These are phyloP conservation scores for Saccharomycopsis crataegensis DNA, from an alignment of 1,139 yeast species.

Conservation along the genomic window DNA sequence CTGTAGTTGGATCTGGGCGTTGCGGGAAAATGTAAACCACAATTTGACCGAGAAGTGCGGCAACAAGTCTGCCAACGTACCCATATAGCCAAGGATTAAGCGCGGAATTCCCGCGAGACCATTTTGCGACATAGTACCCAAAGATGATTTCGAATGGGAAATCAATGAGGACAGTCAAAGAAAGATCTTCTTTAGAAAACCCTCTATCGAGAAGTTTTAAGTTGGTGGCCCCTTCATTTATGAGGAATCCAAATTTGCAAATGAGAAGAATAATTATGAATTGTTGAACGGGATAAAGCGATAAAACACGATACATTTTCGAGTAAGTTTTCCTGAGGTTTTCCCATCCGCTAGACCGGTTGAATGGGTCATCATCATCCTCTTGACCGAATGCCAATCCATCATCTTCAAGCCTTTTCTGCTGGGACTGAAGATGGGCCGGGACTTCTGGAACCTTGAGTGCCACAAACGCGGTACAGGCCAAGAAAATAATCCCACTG, in stretches of 20 bases:
- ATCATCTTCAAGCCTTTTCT: constrained; percentile 25
- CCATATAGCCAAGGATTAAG: constrained; percentile 88
- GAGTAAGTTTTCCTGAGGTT: constrained; percentile 48
- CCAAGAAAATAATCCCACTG: constrained; percentile 69
- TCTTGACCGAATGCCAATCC: constrained; percentile 27
- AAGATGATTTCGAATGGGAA: constrained; percentile 94
- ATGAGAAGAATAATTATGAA: constrained; percentile 68
- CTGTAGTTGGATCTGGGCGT: constrained; percentile 35
- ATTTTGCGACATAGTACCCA: constrained; percentile 92
- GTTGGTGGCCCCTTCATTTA: constrained; percentile 93
- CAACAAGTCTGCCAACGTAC: constrained; percentile 71
- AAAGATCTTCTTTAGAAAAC: constrained; percentile 84
- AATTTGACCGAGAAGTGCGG: constrained; percentile 71
- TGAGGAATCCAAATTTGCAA: constrained; percentile 89
- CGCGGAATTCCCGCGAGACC: constrained; percentile 74
- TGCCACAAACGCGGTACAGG: constrained; percentile 56
- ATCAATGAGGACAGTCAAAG: constrained; percentile 86
- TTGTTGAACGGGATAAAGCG: constrained; percentile 67
- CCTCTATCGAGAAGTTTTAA: constrained; percentile 90
- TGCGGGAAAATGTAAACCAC: constrained; percentile 69
- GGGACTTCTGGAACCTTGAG: constrained; percentile 64
- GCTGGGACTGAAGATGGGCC: constrained; percentile 32
- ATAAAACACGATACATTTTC: constrained; percentile 71
- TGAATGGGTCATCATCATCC: constrained; percentile 3
- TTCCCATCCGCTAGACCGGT: constrained; percentile 20